phyloP scores from a whole-genome alignment of 805 yeast species.

The Candida ficus region DNA sequence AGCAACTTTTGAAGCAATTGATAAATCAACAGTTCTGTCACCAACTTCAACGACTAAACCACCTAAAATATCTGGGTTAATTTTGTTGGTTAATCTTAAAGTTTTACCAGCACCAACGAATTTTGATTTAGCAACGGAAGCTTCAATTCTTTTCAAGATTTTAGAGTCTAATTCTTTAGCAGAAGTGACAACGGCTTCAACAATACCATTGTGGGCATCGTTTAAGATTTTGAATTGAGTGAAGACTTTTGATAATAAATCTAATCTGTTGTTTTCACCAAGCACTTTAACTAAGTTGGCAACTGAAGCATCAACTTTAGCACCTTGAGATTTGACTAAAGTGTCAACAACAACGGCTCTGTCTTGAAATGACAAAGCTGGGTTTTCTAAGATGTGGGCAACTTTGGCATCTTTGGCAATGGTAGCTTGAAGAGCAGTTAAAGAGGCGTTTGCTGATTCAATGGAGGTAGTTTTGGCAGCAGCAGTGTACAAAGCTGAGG shows the following conservation, averaged over 20 bases:
- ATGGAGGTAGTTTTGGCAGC: slow-evolving; percentile 77
- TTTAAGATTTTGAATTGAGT: slow-evolving; percentile 69
- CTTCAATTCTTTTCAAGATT: slow-evolving; percentile 69
- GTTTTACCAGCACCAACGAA: slow-evolving; percentile 85
- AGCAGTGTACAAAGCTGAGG: slow-evolving; percentile 89
- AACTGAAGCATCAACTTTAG: slow-evolving; percentile 60
- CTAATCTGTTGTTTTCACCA: slow-evolving; percentile 92
- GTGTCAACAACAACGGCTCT: slow-evolving; percentile 66
- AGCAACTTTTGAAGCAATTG: slow-evolving; percentile 77
- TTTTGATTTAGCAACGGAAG: slow-evolving; percentile 70
- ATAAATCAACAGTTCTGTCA: slow-evolving; percentile 93
- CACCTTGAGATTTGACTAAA: slow-evolving; percentile 38
- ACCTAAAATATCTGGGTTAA: slow-evolving; percentile 89
- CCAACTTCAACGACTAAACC: slow-evolving; percentile 95
- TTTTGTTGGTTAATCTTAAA: slow-evolving; percentile 74
- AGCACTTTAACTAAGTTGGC: slow-evolving; percentile 77
- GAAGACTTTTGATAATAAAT: slow-evolving; percentile 58
- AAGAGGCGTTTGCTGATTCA: slow-evolving; percentile 63
- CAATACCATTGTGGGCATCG: slow-evolving; percentile 87
- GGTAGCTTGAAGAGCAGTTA: slow-evolving; percentile 50
- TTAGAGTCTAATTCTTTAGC: slow-evolving; percentile 80
- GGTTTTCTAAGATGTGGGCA: slow-evolving; percentile 61
- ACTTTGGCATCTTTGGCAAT: slow-evolving; percentile 62
- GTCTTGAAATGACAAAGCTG: slow-evolving; percentile 73
- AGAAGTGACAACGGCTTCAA: slow-evolving; percentile 90